Evolutionary conservation across 78 protist species (phyloP).

Genomic region (Dictyostelium discoideum): DNA sequence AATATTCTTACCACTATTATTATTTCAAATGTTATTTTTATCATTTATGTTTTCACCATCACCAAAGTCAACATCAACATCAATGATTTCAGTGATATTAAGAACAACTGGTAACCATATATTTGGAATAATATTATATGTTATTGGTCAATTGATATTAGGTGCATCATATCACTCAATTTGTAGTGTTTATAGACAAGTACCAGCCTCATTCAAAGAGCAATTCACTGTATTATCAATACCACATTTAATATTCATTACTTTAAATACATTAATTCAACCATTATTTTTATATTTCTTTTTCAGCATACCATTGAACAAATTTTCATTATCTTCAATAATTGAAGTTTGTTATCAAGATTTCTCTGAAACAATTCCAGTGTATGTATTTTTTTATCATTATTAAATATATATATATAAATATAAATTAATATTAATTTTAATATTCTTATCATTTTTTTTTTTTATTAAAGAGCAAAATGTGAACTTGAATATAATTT

Average conservation of each 20-base stretch:
- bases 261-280: neutral
- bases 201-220: conserved; percentile 60
- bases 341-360: conserved; percentile 11
- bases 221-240: neutral
- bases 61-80: neutral
- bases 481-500: conserved; percentile 16
- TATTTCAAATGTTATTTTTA: conserved; percentile 14
- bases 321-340: conserved; percentile 12
- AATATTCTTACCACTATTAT: neutral
- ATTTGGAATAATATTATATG: neutral
- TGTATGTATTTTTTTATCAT: neutral
- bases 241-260: neutral
- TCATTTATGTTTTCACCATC: neutral
- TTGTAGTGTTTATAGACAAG: conserved; percentile 25
- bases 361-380: neutral
- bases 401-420: neutral
- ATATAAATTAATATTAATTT: neutral
- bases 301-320: neutral
- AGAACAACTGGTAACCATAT: neutral
- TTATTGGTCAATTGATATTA: neutral
- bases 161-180: neutral
- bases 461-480: neutral
- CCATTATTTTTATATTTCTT: neutral
- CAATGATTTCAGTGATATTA: neutral
- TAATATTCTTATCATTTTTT: neutral